These are phyloP conservation scores for Boletus bicolor DNA, from an alignment of 768 basidiomycete species.

Conservation along the genomic window DNA sequence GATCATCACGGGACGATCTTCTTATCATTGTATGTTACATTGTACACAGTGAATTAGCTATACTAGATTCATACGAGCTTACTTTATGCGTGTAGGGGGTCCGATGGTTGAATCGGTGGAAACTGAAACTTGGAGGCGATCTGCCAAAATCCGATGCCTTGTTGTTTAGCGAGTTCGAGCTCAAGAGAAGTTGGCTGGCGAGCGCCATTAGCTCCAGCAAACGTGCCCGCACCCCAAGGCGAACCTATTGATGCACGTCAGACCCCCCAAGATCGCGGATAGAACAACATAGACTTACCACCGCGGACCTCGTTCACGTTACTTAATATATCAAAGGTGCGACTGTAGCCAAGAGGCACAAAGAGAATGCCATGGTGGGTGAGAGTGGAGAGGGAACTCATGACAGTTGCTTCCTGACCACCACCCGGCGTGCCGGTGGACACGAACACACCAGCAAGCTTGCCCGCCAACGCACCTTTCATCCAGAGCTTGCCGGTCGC, in stretches of 20 bases:
- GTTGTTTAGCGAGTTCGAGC: slow-evolving; percentile 46
- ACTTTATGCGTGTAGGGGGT: too few relatives aligned
- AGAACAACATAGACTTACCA: slow-evolving; percentile 38
- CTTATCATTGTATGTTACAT: too few relatives aligned
- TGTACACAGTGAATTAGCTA: not conserved
- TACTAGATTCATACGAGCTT: not conserved
- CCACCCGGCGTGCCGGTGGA: slow-evolving; percentile 73
- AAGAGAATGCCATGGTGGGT: slow-evolving; percentile 70
- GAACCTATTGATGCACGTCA: slow-evolving; percentile 44
- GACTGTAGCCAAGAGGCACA: slow-evolving; percentile 71
- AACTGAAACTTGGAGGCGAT: slow-evolving; percentile 33
- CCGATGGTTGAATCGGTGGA: too few relatives aligned
- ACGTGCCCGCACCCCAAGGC: slow-evolving; percentile 75
- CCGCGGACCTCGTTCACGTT: slow-evolving; percentile 52
- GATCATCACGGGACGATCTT: too few relatives aligned
- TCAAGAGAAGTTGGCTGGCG: slow-evolving; percentile 52
- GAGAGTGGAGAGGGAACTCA: slow-evolving; percentile 53
- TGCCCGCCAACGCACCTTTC: slow-evolving; percentile 60
- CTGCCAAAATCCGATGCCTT: slow-evolving; percentile 53
- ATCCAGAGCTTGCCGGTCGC: slow-evolving; percentile 66
- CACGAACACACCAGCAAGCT: slow-evolving; percentile 72
- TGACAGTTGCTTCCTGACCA: slow-evolving; percentile 68
- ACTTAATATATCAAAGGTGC: slow-evolving; percentile 40
- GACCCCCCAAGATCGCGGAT: not conserved
- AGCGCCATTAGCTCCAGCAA: slow-evolving; percentile 43